Percentiles rank a stretch among this genome's conserved stretches.
Evolutionary conservation across 2,329 filamentous ascomycete species (phyloP).

Genomic region (Cladosporium cucumerinum): DNA sequence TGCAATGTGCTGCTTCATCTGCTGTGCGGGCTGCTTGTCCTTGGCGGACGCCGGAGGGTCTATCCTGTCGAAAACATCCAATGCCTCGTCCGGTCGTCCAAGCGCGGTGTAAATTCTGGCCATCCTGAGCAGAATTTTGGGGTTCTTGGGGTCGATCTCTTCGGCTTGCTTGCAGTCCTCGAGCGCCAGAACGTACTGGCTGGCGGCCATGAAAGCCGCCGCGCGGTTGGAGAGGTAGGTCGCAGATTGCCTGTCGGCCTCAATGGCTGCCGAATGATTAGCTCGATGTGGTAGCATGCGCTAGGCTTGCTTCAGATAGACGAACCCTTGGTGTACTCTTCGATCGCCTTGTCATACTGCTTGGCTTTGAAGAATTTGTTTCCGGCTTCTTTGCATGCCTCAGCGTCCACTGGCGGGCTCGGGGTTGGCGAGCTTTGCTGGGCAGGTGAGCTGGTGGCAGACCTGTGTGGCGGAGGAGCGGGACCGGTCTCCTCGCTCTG

Average conservation of each 20-base stretch:
- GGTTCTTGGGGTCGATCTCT: slow-evolving; percentile 77
- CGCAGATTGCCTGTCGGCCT: slow-evolving; percentile 77
- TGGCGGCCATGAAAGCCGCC: slow-evolving; percentile 87
- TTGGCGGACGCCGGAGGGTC: slow-evolving; percentile 76
- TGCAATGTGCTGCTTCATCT: slow-evolving; percentile 78
- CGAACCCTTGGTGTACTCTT: slow-evolving; percentile 92
- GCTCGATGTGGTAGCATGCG: slow-evolving; percentile 1
- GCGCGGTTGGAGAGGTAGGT: slow-evolving; percentile 95
- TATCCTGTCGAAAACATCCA: slow-evolving; percentile 77
- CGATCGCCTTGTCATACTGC: slow-evolving; percentile 81
- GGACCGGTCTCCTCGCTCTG: slow-evolving; percentile 49
- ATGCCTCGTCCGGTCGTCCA: slow-evolving; percentile 80
- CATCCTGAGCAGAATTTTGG: slow-evolving; percentile 83
- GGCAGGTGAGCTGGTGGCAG: slow-evolving; percentile 34
- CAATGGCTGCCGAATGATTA: slow-evolving; percentile 63
- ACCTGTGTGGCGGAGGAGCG: slow-evolving; percentile 68
- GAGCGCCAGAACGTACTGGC: slow-evolving; percentile 72
- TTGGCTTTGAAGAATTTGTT: slow-evolving; percentile 97
- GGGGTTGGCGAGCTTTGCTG: slow-evolving; percentile 38
- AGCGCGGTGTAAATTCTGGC: slow-evolving; percentile 86
- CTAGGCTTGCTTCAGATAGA: slow-evolving; percentile 22
- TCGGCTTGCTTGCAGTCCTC: slow-evolving; percentile 82
- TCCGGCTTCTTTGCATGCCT: slow-evolving; percentile 85
- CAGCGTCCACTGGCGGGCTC: slow-evolving; percentile 66
- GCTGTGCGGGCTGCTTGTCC: slow-evolving; percentile 76